phyloP scores from a whole-genome alignment of 805 yeast species.

The Zygotorulaspora florentina region DNA sequence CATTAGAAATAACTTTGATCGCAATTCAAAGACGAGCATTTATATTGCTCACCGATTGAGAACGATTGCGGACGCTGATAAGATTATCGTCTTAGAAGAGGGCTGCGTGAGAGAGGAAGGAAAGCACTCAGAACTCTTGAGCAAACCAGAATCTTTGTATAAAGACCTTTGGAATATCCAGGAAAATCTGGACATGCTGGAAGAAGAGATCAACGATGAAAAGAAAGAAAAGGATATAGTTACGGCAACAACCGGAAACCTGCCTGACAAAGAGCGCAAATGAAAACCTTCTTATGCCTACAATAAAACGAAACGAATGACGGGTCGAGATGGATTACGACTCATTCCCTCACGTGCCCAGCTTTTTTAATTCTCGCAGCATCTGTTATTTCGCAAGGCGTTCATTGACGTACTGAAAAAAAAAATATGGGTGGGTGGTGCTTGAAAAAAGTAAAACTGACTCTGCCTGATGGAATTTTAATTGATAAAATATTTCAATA shows the following conservation, averaged over 20 bases:
- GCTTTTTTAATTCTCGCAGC: background rate
- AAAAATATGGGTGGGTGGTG: constrained; percentile 5
- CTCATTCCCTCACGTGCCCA: background rate
- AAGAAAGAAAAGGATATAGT: constrained; percentile 5
- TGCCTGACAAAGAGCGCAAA: background rate
- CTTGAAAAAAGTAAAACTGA: constrained; percentile 3
- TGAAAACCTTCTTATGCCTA: too few species aligned
- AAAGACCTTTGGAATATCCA: constrained; percentile 87
- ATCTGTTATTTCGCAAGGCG: too few species aligned
- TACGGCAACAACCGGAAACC: background rate
- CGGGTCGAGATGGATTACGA: background rate
- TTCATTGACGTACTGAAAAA: too few species aligned
- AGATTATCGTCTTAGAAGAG: constrained; percentile 76
- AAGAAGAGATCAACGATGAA: constrained; percentile 35
- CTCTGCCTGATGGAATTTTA: constrained; percentile 5
- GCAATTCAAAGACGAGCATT: constrained; percentile 63
- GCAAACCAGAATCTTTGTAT: constrained; percentile 57
- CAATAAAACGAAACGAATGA: too few species aligned
- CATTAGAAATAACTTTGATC: constrained; percentile 60
- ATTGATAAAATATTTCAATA: constrained; percentile 1
- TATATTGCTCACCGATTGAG: constrained; percentile 92
- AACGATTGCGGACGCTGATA: constrained; percentile 91
- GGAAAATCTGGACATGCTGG: constrained; percentile 61
- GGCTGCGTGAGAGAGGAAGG: constrained; percentile 90
- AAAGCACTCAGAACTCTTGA: constrained; percentile 61